Conservation (phyloP, 306 rosid genomes). For the Sphenostylis stenocarpa region DNA sequence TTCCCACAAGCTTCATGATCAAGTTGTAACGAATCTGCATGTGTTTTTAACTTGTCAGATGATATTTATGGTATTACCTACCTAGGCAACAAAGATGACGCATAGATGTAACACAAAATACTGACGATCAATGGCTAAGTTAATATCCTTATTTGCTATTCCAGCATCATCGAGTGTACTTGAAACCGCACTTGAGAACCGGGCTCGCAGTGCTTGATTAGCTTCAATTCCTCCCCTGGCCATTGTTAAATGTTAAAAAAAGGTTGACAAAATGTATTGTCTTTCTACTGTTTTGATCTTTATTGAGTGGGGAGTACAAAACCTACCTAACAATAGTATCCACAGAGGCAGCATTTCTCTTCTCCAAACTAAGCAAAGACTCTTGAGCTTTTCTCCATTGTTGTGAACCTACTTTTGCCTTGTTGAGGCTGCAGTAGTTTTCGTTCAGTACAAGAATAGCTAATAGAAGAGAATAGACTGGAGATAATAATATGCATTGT, state of each 20-base stretch:
- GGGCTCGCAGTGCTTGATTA: slow-evolving; percentile 70
- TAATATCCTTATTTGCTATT: slow-evolving; percentile 72
- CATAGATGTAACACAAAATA: slow-evolving; percentile 32
- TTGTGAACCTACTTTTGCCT: slow-evolving; percentile 82
- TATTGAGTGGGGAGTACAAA: neutral
- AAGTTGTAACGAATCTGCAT: slow-evolving; percentile 91
- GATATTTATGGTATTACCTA: neutral
- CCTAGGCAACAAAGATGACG: neutral
- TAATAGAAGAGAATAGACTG: slow-evolving; percentile 15
- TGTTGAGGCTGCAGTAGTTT: slow-evolving; percentile 64
- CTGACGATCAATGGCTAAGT: slow-evolving; percentile 83
- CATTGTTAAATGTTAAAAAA: slow-evolving; percentile 11
- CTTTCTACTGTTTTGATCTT: neutral
- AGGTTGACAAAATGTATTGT: slow-evolving; percentile 16
- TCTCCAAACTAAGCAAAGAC: slow-evolving; percentile 78
- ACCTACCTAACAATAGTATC: slow-evolving; percentile 79
- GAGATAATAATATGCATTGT: slow-evolving; percentile 23
- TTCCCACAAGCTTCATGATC: slow-evolving; percentile 94
- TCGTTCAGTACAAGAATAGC: slow-evolving; percentile 21
- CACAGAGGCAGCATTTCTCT: slow-evolving; percentile 76
- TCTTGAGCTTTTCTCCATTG: slow-evolving; percentile 97
- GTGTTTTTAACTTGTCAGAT: slow-evolving; percentile 31
- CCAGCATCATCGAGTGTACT: slow-evolving; percentile 85
- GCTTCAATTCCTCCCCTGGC: slow-evolving; percentile 85
- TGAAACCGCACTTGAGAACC: slow-evolving; percentile 70